These are phyloP conservation scores for Paracoccidioides brasiliensis DNA, from an alignment of 2,329 filamentous ascomycete genomes.

Conservation along the genomic window DNA sequence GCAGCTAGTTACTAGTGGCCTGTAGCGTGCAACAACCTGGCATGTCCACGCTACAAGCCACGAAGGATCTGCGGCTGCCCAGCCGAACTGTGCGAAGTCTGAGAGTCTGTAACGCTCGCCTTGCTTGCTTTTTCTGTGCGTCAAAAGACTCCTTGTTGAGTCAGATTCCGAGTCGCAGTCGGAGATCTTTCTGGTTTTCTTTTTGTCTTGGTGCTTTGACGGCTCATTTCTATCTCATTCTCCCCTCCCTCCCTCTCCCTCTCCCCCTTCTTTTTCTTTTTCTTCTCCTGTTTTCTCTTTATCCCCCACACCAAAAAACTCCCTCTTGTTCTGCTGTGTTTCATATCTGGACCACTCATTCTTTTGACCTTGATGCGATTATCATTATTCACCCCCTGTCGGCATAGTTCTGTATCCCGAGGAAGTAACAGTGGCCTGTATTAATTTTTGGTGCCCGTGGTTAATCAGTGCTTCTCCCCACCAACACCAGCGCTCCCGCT, in stretches of 20 bases:
- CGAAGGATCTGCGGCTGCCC: constrained; percentile 1
- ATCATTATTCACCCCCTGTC: no score
- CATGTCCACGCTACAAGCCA: constrained; percentile 1
- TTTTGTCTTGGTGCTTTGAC: background rate
- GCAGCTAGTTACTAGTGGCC: background rate
- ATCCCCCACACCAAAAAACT: no score
- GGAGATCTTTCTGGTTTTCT: background rate
- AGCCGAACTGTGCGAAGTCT: background rate
- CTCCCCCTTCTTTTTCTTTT: background rate
- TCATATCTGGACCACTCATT: no score
- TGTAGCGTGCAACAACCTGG: constrained; percentile 1
- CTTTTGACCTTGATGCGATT: no score
- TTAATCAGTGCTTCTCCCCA: background rate
- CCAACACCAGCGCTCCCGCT: background rate
- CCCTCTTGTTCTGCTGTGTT: no score
- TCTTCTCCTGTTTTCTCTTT: background rate
- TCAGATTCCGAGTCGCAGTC: background rate
- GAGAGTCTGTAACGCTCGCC: background rate
- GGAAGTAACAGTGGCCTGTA: background rate
- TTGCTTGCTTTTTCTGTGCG: background rate
- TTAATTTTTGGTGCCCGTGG: background rate
- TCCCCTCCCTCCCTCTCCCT: background rate
- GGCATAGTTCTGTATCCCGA: no score
- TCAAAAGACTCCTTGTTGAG: no score
- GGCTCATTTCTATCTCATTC: background rate